phyloP scores from a whole-genome alignment of 1,284 basidiomycete genomes.

The Ceratobasidium papillatum region DNA sequence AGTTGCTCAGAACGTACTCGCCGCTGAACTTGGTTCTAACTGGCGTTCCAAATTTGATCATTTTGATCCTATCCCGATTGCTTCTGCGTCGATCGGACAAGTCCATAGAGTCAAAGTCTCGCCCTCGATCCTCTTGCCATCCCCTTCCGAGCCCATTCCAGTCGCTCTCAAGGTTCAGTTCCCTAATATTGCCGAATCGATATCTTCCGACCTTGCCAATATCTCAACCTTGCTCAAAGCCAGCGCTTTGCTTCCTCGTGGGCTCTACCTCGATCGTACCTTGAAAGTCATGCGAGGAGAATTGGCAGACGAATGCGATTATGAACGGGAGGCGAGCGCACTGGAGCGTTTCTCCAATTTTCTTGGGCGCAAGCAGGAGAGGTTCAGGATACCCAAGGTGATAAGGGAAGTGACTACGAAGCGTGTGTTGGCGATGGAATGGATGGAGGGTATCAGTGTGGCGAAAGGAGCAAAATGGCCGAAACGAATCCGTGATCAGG shows the following conservation, averaged over 20 bases:
- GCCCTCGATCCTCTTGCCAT: conserved; percentile 43
- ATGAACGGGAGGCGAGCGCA: conserved; percentile 85
- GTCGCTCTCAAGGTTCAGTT: conserved; percentile 98
- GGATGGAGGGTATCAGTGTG: conserved; percentile 83
- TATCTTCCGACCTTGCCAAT: conserved; percentile 88
- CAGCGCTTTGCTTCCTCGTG: conserved; percentile 82
- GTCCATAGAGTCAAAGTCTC: conserved; percentile 84
- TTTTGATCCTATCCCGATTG: conserved; percentile 90
- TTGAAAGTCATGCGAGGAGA: conserved; percentile 90
- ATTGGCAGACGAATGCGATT: conserved; percentile 95
- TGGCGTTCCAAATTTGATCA: conserved; percentile 78
- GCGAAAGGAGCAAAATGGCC: conserved; percentile 66
- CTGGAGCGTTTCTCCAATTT: conserved; percentile 68
- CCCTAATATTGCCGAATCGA: conserved; percentile 88
- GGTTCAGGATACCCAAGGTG: conserved; percentile 88
- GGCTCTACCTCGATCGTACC: conserved; percentile 89
- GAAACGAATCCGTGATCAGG: conserved; percentile 79
- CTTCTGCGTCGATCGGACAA: conserved; percentile 97
- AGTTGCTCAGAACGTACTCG: conserved; percentile 73
- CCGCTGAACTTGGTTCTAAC: conserved; percentile 73
- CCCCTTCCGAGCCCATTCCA: conserved; percentile 42
- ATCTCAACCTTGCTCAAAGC: conserved; percentile 85
- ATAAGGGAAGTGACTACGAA: conserved; percentile 78
- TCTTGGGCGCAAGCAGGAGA: conserved; percentile 63
- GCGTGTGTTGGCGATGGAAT: conserved; percentile 90